Conservation (phyloP, 441 rosid genomes). For the Cnidoscolus chayamansa region DNA sequence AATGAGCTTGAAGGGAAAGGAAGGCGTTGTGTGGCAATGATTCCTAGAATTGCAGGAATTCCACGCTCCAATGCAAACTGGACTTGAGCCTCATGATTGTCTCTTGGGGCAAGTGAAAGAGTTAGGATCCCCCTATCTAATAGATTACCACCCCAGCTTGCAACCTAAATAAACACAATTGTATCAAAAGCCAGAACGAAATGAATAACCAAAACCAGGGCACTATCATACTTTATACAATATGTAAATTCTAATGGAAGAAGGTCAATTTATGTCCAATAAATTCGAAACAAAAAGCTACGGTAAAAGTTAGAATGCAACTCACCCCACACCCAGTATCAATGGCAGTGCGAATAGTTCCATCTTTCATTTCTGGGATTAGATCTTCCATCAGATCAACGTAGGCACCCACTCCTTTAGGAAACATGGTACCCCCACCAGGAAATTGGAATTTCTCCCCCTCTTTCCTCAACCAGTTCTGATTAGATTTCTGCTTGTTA, state of each 20-base stretch:
- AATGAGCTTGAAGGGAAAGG: conserved; percentile 93
- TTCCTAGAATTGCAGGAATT: conserved; percentile 93
- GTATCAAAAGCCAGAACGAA: neutral
- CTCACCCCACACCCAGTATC: conserved; percentile 99
- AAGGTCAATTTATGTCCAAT: neutral
- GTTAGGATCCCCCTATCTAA: conserved; percentile 83
- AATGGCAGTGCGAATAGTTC: conserved; percentile 83
- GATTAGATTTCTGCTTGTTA: conserved; percentile 90
- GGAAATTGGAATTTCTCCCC: conserved; percentile 93
- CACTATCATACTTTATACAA: neutral
- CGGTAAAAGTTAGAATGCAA: neutral
- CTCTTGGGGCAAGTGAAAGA: conserved; percentile 94
- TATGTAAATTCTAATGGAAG: neutral
- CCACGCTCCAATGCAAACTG: conserved; percentile 98
- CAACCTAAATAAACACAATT: conserved; percentile 54
- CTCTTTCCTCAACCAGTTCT: conserved; percentile 85
- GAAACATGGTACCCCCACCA: conserved; percentile 99
- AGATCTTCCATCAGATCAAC: conserved; percentile 91
- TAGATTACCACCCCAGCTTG: conserved; percentile 99
- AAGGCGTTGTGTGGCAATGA: conserved; percentile 93
- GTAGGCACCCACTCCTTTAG: conserved; percentile 82
- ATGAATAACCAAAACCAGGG: neutral
- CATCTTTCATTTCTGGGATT: conserved; percentile 92
- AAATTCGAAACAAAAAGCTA: neutral
- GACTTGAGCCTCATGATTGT: conserved; percentile 97